Evolutionary conservation across 2,329 filamentous ascomycete species (phyloP).

Genomic region (Exserohilum rostratum): DNA sequence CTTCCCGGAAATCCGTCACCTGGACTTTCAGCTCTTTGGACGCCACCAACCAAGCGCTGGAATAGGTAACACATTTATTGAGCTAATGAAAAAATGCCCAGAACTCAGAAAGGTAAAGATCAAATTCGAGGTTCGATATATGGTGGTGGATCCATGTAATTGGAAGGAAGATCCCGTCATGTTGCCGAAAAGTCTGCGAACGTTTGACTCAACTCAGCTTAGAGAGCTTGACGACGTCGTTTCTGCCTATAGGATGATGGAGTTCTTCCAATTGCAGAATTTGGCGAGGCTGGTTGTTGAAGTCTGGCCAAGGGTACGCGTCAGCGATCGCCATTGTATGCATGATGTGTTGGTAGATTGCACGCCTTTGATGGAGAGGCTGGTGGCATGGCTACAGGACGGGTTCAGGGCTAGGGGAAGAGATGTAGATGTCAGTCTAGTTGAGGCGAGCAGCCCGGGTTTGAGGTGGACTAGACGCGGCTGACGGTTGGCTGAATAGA

Average conservation of each 20-base stretch:
- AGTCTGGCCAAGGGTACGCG: slow-evolving; percentile 6
- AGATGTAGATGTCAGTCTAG: not conserved
- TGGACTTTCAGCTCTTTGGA: slow-evolving; percentile 12
- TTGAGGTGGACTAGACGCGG: not conserved
- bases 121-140: not conserved
- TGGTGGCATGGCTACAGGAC: slow-evolving; percentile 4
- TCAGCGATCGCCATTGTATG: not conserved
- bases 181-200: not conserved
- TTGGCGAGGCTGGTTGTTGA: slow-evolving; percentile 5
- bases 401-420: slow-evolving; percentile 3
- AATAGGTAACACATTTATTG: not conserved
- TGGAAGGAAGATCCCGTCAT: not conserved
- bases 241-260: not conserved
- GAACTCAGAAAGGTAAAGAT: not conserved
- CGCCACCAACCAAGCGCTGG: not conserved
- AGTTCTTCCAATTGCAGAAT: not conserved
- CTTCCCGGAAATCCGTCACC: not conserved
- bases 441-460: not conserved
- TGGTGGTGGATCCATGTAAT: not conserved
- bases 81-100: slow-evolving; percentile 2
- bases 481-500: too few species aligned
- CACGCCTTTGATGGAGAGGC: slow-evolving; percentile 1
- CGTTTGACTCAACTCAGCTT: not conserved
- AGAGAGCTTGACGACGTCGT: not conserved
- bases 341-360: slow-evolving; percentile 1